Base-by-base conservation (phyloP, 2,329 filamentous ascomycete species). In the Cladosporium velox region DNA sequence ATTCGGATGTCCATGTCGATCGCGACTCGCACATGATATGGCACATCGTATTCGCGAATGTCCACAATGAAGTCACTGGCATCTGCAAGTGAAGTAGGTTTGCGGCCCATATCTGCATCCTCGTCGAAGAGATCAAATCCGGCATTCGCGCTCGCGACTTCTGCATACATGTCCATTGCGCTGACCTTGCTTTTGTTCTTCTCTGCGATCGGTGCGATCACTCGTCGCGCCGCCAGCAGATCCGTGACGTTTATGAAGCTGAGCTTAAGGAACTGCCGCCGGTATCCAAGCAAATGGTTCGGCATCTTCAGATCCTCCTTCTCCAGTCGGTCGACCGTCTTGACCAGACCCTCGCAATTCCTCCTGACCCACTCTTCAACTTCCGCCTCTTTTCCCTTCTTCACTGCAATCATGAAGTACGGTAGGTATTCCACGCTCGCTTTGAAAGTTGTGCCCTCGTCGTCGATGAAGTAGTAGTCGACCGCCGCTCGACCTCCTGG, bases 31-130 rank as follows among this genome's bases (percentile, higher is more conserved):
- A 99, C 95, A 84, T 99, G 95, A 83, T 99, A 99, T 70, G 95
- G 96, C 74, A 99, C 96, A 80, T 99, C 95, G 80, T 96, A 99
- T 83, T 99, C 95, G 85, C 95, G 89, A 78, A 99, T 96, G 86
- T 99, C 96, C 81, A 97, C 87, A 85, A 99, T 93, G 79, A 90
- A 97, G 85, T 98, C 94, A 85, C 93, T 97, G 67, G 94, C 93
- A 79, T 98, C 93, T 72, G 89, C 84, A 81, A 92, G 89, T 49
- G 70, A 71, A 83, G 90, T 93, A 82, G 85, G 84, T 86, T 90
- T 88, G 89, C 86, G 87, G 79, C 95, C 91, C 78, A 93, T 87
- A 80, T 90, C 87, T 30, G 70, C 64, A 86, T 91, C 86, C 86
- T 94, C 91, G 78, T 98, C 94, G 87, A 97, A 98, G 76, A 98